Evolutionary conservation across 305 asterid species (phyloP).

Genomic region (Stenogyne calaminthoides): DNA sequence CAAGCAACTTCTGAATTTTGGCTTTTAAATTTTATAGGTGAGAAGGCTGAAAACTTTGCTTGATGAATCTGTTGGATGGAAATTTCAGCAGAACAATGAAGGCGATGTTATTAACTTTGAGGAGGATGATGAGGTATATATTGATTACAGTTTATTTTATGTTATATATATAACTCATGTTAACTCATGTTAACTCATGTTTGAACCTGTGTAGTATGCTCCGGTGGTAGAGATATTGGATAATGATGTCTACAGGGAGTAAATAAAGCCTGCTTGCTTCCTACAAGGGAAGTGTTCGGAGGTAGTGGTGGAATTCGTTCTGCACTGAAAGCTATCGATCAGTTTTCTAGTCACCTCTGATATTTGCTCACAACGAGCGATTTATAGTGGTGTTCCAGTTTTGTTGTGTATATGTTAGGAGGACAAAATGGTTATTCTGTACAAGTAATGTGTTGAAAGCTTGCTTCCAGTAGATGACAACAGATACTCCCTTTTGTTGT

Average conservation of each 20-base stretch:
- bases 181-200: neutral
- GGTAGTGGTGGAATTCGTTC: neutral
- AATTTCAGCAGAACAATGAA: conserved; percentile 49
- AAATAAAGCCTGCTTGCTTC: neutral
- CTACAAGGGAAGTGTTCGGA: neutral
- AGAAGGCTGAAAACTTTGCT: conserved; percentile 67
- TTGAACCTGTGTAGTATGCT: conserved; percentile 60
- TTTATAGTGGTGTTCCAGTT: neutral
- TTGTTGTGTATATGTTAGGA: neutral
- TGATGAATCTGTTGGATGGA: conserved; percentile 61
- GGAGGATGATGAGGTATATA: conserved; percentile 71
- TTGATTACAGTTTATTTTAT: neutral
- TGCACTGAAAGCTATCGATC: neutral
- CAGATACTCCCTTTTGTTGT: neutral
- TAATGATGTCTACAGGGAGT: conserved; percentile 24
- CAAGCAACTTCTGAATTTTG: conserved; percentile 10
- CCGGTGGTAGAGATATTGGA: conserved; percentile 76
- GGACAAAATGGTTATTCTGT: neutral
- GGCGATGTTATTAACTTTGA: conserved; percentile 49
- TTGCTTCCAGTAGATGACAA: conserved; percentile 4
- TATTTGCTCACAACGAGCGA: neutral
- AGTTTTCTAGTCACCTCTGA: neutral
- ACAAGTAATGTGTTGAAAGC: conserved; percentile 14
- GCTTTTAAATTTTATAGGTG: conserved; percentile 40
- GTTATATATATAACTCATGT: too few relatives aligned